A percentile compares a stretch with the other conserved stretches of the same genome.
phyloP scores from a whole-genome alignment of 2,329 filamentous ascomycete genomes.

The Mollisia scopiformis region DNA sequence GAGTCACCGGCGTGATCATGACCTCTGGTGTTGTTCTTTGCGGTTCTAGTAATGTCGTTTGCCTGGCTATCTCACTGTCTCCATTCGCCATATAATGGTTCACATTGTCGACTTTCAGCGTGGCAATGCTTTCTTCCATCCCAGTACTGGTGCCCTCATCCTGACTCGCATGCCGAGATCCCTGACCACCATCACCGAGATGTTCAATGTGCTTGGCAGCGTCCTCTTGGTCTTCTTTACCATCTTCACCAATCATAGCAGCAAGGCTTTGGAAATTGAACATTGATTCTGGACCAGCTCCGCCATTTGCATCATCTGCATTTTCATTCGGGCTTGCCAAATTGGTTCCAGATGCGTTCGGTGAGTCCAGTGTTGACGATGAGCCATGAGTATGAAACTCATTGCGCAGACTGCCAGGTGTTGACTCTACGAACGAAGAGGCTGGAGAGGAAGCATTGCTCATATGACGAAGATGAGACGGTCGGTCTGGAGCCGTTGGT shows the following conservation, averaged over 20 bases:
- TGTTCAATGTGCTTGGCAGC: conserved; percentile 32
- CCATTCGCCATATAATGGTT: neutral
- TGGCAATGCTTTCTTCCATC: conserved; percentile 33
- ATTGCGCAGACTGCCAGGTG: conserved; percentile 47
- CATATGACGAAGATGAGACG: conserved; percentile 78
- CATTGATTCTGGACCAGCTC: conserved; percentile 70
- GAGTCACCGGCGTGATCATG: conserved; percentile 34
- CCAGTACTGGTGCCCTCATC: conserved; percentile 7
- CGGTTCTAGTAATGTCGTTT: conserved; percentile 19
- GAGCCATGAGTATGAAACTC: conserved; percentile 39
- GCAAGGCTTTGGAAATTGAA: conserved; percentile 91
- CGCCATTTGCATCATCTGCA: conserved; percentile 52
- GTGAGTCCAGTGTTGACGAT: conserved; percentile 51
- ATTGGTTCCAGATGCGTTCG: conserved; percentile 58
- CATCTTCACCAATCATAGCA: conserved; percentile 76
- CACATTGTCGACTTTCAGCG: conserved; percentile 25
- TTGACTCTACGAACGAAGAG: conserved; percentile 75
- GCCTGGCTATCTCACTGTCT: conserved; percentile 2
- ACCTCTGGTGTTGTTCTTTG: conserved; percentile 30
- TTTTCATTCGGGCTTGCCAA: conserved; percentile 42
- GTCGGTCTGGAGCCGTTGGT: conserved; percentile 56
- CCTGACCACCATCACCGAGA: conserved; percentile 19
- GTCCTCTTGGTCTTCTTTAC: conserved; percentile 39
- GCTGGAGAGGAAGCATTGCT: conserved; percentile 85
- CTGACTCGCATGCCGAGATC: conserved; percentile 13